Evolutionary conservation across 148 eudicot species (phyloP), one percentile per base, ranked within the genome.

Genomic region (Chenopodium berlandieri): DNA sequence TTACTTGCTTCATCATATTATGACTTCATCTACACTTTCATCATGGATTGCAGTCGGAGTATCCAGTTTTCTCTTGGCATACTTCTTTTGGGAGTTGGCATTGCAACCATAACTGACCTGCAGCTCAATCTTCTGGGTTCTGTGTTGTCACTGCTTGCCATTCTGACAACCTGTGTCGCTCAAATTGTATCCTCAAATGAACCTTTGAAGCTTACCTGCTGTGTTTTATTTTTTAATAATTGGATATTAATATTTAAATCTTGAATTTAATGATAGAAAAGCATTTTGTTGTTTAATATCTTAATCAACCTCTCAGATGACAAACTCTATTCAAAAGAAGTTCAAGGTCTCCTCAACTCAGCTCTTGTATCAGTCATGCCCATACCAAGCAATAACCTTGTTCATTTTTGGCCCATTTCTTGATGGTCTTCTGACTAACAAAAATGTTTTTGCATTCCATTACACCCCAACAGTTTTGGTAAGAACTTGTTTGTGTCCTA

Each of bases 331-430:
- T 78, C 98, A 95, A 87, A 95, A 95, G 91, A 93, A 89, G 88
- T 95, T 91, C 87, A 95, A 92, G 82, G 98, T 95, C 80, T 95
- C 98, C 69, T 95, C 98, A 44, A 95, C 98, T 56, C 98, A 95
- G 76, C 93, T 95, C 65, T 87, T 95, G 60, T 95, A 95, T 73
- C 98, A 95, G 78, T 95, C 98, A 62, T 90, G 94, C 79, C 98
- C 98, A 19, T 95, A 93, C 79, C 97, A 93, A 80, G 94, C 98
- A 56, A 79, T 91, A 82, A 93, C 91, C n/a, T 89, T 95, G 85
- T 88, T 95, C 75, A 20, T 93, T 47, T 74, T 89, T 52, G 98
- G 98, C 76, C 98, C 98, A 63, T 93, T 95, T 86, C 83, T 95
- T 56, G 98, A 95, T 58, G 91, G 93, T 79, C 90, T 95, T 80